Evolutionary conservation across 805 yeast genomes (phyloP).

Genomic region (Kodamaea hsintzibuensis): DNA sequence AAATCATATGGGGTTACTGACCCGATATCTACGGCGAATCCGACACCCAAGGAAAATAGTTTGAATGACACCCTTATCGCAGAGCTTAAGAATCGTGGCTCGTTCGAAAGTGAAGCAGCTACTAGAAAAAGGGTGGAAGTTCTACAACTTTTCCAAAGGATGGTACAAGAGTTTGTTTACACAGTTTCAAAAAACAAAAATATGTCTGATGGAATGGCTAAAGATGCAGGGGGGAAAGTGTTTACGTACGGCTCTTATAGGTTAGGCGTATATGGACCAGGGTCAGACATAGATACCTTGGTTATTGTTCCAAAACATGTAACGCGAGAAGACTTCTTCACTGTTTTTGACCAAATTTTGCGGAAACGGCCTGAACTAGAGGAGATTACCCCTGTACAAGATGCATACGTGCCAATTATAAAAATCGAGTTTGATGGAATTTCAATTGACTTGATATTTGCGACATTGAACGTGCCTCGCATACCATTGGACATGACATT

Average conservation of each 20-base stretch:
- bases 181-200: constrained; percentile 77
- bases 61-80: constrained; percentile 75
- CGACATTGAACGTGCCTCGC: constrained; percentile 78
- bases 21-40: constrained; percentile 39
- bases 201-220: constrained; percentile 97
- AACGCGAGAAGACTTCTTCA: constrained; percentile 84
- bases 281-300: constrained; percentile 94
- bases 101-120: constrained; percentile 86
- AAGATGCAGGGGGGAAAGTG: constrained; percentile 97
- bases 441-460: constrained; percentile 89
- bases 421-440: constrained; percentile 86
- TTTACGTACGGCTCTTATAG: constrained; percentile 94
- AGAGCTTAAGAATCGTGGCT: constrained; percentile 79
- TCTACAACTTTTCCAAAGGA: constrained; percentile 64
- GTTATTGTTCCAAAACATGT: constrained; percentile 98
- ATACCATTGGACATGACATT: constrained; percentile 75
- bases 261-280: constrained; percentile 96
- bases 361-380: constrained; percentile 78
- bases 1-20: too few species aligned
- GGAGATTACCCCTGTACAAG: constrained; percentile 92
- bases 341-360: constrained; percentile 70
- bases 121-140: constrained; percentile 80
- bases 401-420: constrained; percentile 96
- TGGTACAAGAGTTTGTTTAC: constrained; percentile 81
- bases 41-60: constrained; percentile 75